Evolutionary conservation across 2,329 filamentous ascomycete species (phyloP).

Genomic region (Alternaria brassicae): DNA sequence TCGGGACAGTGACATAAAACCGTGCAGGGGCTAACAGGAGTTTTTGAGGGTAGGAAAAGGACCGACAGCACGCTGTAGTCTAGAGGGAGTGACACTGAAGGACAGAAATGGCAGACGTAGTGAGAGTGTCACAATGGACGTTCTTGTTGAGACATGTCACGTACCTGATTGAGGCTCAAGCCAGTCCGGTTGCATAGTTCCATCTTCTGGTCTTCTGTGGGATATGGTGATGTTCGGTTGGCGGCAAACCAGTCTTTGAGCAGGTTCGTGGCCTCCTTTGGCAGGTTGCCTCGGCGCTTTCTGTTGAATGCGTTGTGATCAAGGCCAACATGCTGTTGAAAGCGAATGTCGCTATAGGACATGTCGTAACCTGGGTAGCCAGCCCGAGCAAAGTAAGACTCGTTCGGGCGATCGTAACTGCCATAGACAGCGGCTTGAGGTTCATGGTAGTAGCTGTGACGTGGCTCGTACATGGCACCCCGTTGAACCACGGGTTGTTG

Average conservation of each 20-base stretch:
- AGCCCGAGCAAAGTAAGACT: slow-evolving; percentile 28
- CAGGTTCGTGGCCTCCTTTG: slow-evolving; percentile 87
- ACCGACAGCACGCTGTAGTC: slow-evolving; percentile 11
- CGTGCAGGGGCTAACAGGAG: background rate
- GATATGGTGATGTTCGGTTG: slow-evolving; percentile 72
- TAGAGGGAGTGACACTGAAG: slow-evolving; percentile 10
- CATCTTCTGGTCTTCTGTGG: slow-evolving; percentile 86
- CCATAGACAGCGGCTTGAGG: slow-evolving; percentile 24
- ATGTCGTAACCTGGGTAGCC: slow-evolving; percentile 31
- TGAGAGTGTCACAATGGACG: slow-evolving; percentile 48
- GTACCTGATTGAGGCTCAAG: slow-evolving; percentile 75
- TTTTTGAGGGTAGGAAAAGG: background rate
- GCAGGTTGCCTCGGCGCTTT: slow-evolving; percentile 79
- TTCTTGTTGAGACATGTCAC: slow-evolving; percentile 7
- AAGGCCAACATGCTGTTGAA: slow-evolving; percentile 38
- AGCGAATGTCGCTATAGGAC: slow-evolving; percentile 36
- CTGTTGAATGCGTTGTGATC: slow-evolving; percentile 51
- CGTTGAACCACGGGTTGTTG: slow-evolving; percentile 19
- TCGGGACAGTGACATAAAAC: background rate
- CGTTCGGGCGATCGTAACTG: slow-evolving; percentile 28
- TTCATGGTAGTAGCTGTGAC: slow-evolving; percentile 40
- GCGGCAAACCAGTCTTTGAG: slow-evolving; percentile 76
- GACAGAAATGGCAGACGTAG: slow-evolving; percentile 28
- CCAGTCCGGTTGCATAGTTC: slow-evolving; percentile 78
- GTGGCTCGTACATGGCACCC: slow-evolving; percentile 27